Conservation (phyloP, 2,329 filamentous ascomycete genomes). For the Stachybotrys echinatus region DNA sequence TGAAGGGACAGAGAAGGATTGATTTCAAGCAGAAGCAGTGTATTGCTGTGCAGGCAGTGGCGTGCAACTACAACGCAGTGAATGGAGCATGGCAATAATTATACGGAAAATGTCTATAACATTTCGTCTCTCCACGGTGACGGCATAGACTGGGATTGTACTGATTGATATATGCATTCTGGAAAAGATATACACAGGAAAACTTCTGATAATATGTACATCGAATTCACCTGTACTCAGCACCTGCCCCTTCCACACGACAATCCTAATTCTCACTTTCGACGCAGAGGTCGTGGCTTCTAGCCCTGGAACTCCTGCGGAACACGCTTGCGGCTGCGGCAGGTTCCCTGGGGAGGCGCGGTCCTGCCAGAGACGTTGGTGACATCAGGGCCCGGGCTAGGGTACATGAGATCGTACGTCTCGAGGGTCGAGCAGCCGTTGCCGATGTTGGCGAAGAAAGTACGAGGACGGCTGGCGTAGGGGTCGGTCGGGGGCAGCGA, state of each 20-base stretch:
- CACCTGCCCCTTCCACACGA: neutral
- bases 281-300: neutral
- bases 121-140: too few relatives aligned
- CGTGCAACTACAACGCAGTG: too few relatives aligned
- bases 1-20: too few relatives aligned
- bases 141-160: too few relatives aligned
- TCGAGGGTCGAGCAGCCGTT: slow-evolving; percentile 51
- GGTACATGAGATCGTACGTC: slow-evolving; percentile 54
- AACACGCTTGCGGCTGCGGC: neutral
- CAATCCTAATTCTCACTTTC: neutral
- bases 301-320: neutral
- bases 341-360: neutral
- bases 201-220: neutral
- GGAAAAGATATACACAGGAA: too few relatives aligned
- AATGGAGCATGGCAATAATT: too few relatives aligned
- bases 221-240: neutral
- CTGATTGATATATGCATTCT: too few relatives aligned
- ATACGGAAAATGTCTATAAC: too few relatives aligned
- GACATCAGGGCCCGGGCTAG: slow-evolving; percentile 52
- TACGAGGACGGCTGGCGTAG: slow-evolving; percentile 42
- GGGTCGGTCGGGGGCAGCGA: neutral
- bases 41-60: too few relatives aligned
- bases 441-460: slow-evolving; percentile 63
- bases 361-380: neutral
- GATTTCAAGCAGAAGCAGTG: too few relatives aligned